These are phyloP conservation scores for Stereum hirsutum DNA, from an alignment of 1,284 basidiomycete species.

Conservation along the genomic window DNA sequence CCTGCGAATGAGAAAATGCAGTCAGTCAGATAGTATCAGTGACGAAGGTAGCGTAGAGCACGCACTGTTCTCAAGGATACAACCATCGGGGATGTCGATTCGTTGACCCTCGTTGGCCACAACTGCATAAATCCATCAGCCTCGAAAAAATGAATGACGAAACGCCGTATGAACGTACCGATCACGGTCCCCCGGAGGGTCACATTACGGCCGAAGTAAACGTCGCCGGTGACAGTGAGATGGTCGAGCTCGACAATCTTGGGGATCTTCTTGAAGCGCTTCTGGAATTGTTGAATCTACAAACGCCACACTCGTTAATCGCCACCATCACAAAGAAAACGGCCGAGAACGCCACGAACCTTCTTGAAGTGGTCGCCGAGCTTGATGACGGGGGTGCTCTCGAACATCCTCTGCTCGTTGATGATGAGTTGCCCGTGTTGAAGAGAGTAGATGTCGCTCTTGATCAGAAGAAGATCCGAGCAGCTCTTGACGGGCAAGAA, in stretches of 20 bases:
- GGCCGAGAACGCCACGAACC: conserved; percentile 16
- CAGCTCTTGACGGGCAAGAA: conserved; percentile 92
- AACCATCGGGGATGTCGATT: conserved; percentile 94
- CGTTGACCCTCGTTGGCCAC: conserved; percentile 91
- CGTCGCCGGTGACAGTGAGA: conserved; percentile 93
- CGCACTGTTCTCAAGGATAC: conserved; percentile 85
- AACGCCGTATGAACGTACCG: conserved; percentile 26
- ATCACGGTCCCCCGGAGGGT: conserved; percentile 84
- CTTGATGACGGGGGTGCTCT: conserved; percentile 91
- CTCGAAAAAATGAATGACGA: not conserved
- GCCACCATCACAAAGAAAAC: not conserved
- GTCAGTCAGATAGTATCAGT: not conserved
- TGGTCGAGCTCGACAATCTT: conserved; percentile 93
- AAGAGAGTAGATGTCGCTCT: conserved; percentile 88
- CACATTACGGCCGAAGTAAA: conserved; percentile 91
- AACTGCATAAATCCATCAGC: no score
- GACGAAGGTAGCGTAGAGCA: conserved; percentile 6
- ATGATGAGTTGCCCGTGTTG: conserved; percentile 87
- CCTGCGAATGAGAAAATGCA: conserved; percentile 20
- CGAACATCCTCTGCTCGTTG: conserved; percentile 81
- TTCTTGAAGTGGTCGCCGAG: conserved; percentile 85
- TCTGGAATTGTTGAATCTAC: conserved; percentile 89
- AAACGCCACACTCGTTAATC: not conserved
- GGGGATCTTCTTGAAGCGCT: conserved; percentile 95
- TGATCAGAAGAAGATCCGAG: conserved; percentile 86